phyloP scores from a whole-genome alignment of 2,329 filamentous ascomycete genomes.

The Talaromyces albobiverticillius region DNA sequence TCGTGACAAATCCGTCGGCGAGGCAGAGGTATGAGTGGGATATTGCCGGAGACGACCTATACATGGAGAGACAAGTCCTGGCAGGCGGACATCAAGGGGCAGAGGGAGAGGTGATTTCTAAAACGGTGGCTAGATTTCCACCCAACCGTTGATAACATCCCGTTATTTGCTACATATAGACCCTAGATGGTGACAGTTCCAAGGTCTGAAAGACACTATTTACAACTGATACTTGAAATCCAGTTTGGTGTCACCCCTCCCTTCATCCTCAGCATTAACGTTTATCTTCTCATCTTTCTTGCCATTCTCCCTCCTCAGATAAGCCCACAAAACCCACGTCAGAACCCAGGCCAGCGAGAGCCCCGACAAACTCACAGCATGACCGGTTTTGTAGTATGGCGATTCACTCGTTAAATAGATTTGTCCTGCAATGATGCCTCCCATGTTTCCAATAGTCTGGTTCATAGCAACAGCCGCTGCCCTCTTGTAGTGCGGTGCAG shows the following conservation, averaged over 20 bases:
- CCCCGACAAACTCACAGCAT: conserved; percentile 62
- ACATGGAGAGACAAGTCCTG: too few relatives aligned
- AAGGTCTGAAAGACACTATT: too few relatives aligned
- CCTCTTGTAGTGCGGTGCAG: conserved; percentile 42
- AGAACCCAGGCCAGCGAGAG: neutral
- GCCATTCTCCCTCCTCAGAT: neutral
- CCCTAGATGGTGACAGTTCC: too few relatives aligned
- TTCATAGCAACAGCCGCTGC: neutral
- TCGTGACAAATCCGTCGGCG: too few relatives aligned
- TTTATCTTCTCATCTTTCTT: neutral
- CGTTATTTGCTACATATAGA: too few relatives aligned
- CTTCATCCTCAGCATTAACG: neutral
- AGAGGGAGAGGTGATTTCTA: too few relatives aligned
- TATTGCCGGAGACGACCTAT: too few relatives aligned
- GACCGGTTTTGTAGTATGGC: conserved; percentile 67
- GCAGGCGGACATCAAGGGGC: too few relatives aligned
- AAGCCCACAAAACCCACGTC: neutral
- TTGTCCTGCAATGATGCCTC: conserved; percentile 65
- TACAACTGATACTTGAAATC: neutral
- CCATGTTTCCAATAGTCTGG: conserved; percentile 56
- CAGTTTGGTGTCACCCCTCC: neutral
- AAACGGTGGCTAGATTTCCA: too few relatives aligned
- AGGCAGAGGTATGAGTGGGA: too few relatives aligned
- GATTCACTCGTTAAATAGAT: conserved; percentile 61
- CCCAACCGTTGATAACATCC: too few relatives aligned